A percentile compares a stretch with the other conserved stretches of the same genome.
Conservation (phyloP, 2,329 filamentous ascomycete genomes). For the Aspergillus unguis region DNA sequence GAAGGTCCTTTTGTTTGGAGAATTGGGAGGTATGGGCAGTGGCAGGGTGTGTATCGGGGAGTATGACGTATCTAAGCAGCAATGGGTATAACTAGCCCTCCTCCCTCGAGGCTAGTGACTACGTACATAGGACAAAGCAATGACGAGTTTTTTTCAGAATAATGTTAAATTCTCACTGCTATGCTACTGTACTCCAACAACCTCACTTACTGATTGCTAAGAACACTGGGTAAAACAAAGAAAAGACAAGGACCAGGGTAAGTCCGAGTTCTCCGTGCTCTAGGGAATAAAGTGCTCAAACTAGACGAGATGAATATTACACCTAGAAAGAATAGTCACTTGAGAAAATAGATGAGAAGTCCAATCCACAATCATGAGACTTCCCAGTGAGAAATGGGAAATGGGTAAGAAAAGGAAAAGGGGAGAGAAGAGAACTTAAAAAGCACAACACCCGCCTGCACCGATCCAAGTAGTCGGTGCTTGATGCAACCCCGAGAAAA, state of each 20-base stretch:
- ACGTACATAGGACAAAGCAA: background rate
- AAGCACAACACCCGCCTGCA: conserved; percentile 12
- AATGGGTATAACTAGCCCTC: background rate
- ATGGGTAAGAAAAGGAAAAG: background rate
- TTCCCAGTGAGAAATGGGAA: background rate
- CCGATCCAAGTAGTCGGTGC: conserved; percentile 15
- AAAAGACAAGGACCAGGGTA: no score
- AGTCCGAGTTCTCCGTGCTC: background rate
- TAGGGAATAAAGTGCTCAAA: conserved; percentile 8
- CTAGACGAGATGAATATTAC: conserved; percentile 6
- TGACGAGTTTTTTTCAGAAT: background rate
- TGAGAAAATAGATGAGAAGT: background rate
- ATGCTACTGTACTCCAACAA: background rate
- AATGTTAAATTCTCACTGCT: conserved; percentile 3
- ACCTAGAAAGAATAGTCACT: conserved; percentile 13
- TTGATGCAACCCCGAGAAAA: conserved; percentile 16
- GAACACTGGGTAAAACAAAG: no score
- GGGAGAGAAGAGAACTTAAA: background rate
- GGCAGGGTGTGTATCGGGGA: background rate
- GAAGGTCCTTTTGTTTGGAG: conserved; percentile 2
- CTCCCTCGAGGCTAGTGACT: no score
- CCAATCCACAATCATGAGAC: background rate
- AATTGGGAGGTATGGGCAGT: background rate
- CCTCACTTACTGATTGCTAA: background rate
- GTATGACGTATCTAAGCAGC: background rate